phyloP scores from a whole-genome alignment of 305 asterid species.

The Fraxinus sp. region DNA sequence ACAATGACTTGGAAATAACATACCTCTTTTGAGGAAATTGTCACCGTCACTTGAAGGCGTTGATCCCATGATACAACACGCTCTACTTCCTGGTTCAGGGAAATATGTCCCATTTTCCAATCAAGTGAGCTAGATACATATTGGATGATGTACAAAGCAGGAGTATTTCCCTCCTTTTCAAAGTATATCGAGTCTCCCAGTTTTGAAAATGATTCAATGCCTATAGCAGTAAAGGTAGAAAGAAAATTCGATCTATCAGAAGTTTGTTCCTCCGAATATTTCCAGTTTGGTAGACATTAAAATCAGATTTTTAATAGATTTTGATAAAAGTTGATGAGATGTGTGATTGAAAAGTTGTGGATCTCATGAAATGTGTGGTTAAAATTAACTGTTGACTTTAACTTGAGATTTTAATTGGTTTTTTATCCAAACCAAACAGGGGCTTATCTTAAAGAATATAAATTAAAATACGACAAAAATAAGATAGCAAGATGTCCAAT shows the following conservation, averaged over 20 bases:
- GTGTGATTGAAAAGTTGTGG: too few relatives aligned
- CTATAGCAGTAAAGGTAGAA: constrained; percentile 27
- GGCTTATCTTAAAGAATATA: not conserved
- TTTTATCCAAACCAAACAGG: too few relatives aligned
- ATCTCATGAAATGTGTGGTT: too few relatives aligned
- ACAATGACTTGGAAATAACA: not conserved
- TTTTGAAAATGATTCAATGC: constrained; percentile 88
- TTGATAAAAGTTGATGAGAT: too few relatives aligned
- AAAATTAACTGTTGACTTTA: too few relatives aligned
- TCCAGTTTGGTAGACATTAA: too few relatives aligned
- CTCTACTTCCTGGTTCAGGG: constrained; percentile 48
- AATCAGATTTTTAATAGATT: too few relatives aligned
- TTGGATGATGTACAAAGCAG: constrained; percentile 69
- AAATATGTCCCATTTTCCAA: constrained; percentile 58
- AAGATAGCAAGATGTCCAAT: not conserved
- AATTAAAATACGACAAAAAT: not conserved
- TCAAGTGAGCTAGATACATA: constrained; percentile 68
- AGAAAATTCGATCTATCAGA: not conserved
- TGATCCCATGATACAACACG: constrained; percentile 63
- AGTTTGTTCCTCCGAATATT: not conserved
- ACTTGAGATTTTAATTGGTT: too few relatives aligned
- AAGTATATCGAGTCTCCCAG: constrained; percentile 92
- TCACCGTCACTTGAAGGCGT: constrained; percentile 44
- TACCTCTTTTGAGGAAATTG: constrained; percentile 47
- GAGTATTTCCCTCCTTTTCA: constrained; percentile 59